phyloP scores from a whole-genome alignment of 257 asterid genomes.

The Leptodermis oblonga region DNA sequence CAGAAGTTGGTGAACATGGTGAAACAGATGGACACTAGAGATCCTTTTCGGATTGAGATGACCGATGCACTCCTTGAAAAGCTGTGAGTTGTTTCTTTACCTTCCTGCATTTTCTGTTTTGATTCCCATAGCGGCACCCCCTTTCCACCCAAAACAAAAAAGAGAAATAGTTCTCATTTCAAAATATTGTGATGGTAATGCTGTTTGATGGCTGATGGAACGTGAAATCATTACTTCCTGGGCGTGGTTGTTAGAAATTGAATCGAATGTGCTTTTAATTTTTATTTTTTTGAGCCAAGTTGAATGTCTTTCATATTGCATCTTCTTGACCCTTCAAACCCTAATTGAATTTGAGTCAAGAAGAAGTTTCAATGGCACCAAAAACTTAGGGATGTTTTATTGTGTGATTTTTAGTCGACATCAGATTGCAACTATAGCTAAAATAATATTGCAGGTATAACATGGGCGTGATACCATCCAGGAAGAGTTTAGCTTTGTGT shows the following conservation, averaged over 20 bases:
- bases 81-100: constrained; percentile 48
- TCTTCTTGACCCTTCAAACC: too few species aligned
- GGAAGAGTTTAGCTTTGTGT: constrained; percentile 81
- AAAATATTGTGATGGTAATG: too few species aligned
- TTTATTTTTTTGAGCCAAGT: not conserved
- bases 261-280: not conserved
- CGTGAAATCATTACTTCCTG: not conserved
- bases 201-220: not conserved
- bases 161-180: not conserved
- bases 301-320: not conserved
- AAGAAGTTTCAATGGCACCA: too few species aligned
- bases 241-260: not conserved
- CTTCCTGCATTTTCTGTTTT: not conserved
- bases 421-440: not conserved
- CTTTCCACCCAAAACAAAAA: too few species aligned
- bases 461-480: constrained; percentile 85
- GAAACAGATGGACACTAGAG: constrained; percentile 84
- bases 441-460: constrained; percentile 58
- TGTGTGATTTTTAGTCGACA: not conserved
- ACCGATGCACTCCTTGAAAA: constrained; percentile 85
- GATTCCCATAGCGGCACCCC: too few species aligned
- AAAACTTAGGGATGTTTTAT: not conserved
- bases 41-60: constrained; percentile 83
- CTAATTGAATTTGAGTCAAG: too few species aligned
- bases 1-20: constrained; percentile 84